Conservation (phyloP, 352 stramenopile species). For the Pythium dissimile region DNA sequence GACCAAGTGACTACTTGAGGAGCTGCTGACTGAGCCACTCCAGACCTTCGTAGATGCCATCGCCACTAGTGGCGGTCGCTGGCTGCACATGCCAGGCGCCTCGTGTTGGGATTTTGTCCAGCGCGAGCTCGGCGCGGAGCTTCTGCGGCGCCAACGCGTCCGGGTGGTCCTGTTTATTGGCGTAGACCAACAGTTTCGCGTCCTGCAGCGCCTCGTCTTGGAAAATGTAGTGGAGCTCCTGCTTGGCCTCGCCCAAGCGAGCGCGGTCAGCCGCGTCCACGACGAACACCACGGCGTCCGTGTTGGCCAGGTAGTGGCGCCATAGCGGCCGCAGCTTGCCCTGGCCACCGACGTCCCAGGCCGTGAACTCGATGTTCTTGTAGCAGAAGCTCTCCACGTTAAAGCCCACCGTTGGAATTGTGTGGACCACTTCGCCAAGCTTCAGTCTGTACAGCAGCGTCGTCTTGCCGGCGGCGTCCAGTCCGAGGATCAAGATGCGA, state of each 20-base stretch:
- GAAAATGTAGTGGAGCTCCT: conserved; percentile 25
- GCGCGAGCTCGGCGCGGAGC: conserved; percentile 17
- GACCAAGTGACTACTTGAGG: too few relatives aligned
- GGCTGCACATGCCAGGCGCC: background rate
- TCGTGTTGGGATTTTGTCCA: background rate
- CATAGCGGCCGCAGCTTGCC: conserved; percentile 48
- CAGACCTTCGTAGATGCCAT: conserved; percentile 17
- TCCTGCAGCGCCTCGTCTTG: conserved; percentile 10
- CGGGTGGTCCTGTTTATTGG: conserved; percentile 45
- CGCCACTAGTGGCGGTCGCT: background rate
- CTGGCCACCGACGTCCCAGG: conserved; percentile 58
- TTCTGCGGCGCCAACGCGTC: conserved; percentile 22
- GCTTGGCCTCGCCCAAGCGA: conserved; percentile 24
- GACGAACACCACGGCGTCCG: conserved; percentile 62
- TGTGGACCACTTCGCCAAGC: conserved; percentile 37
- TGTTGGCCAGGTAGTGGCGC: conserved; percentile 46
- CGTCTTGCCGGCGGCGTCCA: conserved; percentile 92
- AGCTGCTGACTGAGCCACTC: conserved; percentile 16
- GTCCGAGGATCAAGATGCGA: conserved; percentile 77
- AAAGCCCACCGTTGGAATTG: conserved; percentile 52
- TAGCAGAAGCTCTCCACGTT: conserved; percentile 44
- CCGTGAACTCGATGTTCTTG: conserved; percentile 35
- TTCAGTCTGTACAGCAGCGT: conserved; percentile 86
- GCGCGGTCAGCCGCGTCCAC: conserved; percentile 41
- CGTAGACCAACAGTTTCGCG: conserved; percentile 33